Percentiles rank a stretch among this genome's conserved stretches.
These are phyloP conservation scores for Blastobotrys capitulatus DNA, from an alignment of 1,139 yeast species.

Conservation along the genomic window DNA sequence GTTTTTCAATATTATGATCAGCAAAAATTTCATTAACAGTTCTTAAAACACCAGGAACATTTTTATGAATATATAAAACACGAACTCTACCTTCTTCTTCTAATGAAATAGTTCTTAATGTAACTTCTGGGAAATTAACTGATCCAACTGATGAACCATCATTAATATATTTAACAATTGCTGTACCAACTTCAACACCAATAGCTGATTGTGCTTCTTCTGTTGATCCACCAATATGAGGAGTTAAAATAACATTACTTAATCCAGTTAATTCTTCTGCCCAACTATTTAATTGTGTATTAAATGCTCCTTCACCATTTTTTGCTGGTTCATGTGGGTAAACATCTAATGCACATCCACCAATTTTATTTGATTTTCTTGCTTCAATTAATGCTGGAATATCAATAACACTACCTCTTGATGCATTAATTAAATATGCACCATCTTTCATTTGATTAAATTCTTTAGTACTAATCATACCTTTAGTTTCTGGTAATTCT, in stretches of 20 bases:
- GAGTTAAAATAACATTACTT: constrained; percentile 88
- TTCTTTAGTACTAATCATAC: constrained; percentile 84
- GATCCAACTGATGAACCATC: constrained; percentile 97
- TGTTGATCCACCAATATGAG: constrained; percentile 98
- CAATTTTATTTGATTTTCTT: constrained; percentile 86
- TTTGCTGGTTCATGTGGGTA: constrained; percentile 97
- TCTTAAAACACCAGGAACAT: constrained; percentile 98
- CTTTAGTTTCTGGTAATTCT: constrained; percentile 86
- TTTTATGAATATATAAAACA: constrained; percentile 92
- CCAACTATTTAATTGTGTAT: constrained; percentile 71
- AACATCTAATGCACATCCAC: constrained; percentile 97
- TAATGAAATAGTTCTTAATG: constrained; percentile 80
- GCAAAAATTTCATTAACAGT: constrained; percentile 95
- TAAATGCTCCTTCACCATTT: constrained; percentile 82
- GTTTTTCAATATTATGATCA: constrained; percentile 94
- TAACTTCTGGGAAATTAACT: constrained; percentile 98
- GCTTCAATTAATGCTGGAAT: constrained; percentile 91
- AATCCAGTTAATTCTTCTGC: constrained; percentile 74
- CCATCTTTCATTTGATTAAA: constrained; percentile 97
- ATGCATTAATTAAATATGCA: constrained; percentile 87
- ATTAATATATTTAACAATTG: constrained; percentile 84
- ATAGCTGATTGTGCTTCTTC: constrained; percentile 98
- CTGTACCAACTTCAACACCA: constrained; percentile 89
- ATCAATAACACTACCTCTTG: constrained; percentile 97
- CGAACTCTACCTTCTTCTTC: constrained; percentile 84